Base-by-base conservation (phyloP, 2,329 filamentous ascomycete genomes). In the Passalora sequoiae region DNA sequence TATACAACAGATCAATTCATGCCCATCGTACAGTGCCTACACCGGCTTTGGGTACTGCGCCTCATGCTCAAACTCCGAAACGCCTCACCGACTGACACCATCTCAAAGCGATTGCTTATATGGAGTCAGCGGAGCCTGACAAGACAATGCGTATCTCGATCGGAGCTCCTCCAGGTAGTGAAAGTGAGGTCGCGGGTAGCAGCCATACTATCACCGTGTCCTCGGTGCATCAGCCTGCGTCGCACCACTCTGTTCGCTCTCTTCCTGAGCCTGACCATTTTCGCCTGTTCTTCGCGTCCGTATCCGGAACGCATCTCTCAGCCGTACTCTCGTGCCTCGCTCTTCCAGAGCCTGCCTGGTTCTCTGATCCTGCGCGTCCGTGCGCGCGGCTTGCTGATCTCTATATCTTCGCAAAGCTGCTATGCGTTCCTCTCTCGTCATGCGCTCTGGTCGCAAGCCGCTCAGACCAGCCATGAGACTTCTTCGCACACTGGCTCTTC, bases 401-500 rank as follows among this genome's bases (percentile, higher is more conserved):
- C 66, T 49, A 20, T 71, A 56, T 8, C 62, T 58, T 19, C 69
- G 52, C 5, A 71, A 54, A 2, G 67, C 69, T 5, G 54, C 55
- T 6, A 72, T 61, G 9, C 70, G 64, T 43, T 72, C 68, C 38
- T 72, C 69, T 4, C 66, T 53, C 2, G 64, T 63, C 28, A 67
- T 65, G 22, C 66, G 62, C 13, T 66, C 67, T 20, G 66, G 64
- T 3, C 65, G 63, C 9, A 69, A 55, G 3, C 65, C 66, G 3
- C 69, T 57, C 1, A 72, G 57, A 22, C 69, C 66, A 7, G 64
- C 57, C 35, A 72, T 56, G 1, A 66, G 38, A 43, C 58, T 62
- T 13, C 55, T 43, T 20, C 63, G 50, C 19, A 60, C 47, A 15
- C 54, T 52, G 19, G 49, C 36, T 28, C 56, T 47, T 9, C 46